A percentile compares a stretch with the other conserved stretches of the same genome.
phyloP scores from a whole-genome alignment of 768 basidiomycete genomes.

The Agrocybe pediades region DNA sequence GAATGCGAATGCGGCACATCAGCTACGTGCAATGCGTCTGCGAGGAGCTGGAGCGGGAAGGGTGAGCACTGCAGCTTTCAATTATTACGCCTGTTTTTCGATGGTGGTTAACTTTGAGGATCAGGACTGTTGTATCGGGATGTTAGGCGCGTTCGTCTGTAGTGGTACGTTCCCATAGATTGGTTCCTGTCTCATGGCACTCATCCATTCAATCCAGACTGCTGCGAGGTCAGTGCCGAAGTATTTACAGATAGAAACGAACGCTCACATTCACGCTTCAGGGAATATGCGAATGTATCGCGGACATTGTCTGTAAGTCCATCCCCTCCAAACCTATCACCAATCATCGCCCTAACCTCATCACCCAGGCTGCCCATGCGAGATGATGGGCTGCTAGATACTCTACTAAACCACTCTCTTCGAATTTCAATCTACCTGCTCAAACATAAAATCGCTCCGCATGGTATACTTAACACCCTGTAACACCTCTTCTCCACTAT shows the following conservation, averaged over 20 bases:
- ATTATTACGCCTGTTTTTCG: neutral
- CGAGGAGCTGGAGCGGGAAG: conserved; percentile 15
- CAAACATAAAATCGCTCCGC: conserved; percentile 40
- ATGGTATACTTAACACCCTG: conserved; percentile 37
- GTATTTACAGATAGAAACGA: neutral
- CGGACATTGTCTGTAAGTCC: conserved; percentile 17
- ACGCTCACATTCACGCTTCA: neutral
- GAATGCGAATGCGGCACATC: conserved; percentile 12
- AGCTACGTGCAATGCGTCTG: conserved; percentile 8
- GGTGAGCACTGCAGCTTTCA: neutral
- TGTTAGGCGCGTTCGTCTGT: conserved; percentile 14
- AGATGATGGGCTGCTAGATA: conserved; percentile 15
- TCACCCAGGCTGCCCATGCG: conserved; percentile 16
- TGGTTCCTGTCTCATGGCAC: neutral
- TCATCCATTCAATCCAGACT: neutral
- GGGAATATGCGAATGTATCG: conserved; percentile 16
- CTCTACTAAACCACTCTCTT: neutral
- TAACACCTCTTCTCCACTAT: conserved; percentile 37
- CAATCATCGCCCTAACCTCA: neutral
- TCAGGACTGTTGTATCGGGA: conserved; percentile 18
- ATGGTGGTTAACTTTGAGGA: neutral
- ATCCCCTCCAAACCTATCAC: neutral
- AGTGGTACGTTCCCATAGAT: conserved; percentile 1
- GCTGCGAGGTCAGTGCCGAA: conserved; percentile 10
- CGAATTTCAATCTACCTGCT: conserved; percentile 11